Percentiles rank a stretch among this genome's conserved stretches.
Conservation (phyloP, 2,329 filamentous ascomycete species). For the Didymella glomerata region DNA sequence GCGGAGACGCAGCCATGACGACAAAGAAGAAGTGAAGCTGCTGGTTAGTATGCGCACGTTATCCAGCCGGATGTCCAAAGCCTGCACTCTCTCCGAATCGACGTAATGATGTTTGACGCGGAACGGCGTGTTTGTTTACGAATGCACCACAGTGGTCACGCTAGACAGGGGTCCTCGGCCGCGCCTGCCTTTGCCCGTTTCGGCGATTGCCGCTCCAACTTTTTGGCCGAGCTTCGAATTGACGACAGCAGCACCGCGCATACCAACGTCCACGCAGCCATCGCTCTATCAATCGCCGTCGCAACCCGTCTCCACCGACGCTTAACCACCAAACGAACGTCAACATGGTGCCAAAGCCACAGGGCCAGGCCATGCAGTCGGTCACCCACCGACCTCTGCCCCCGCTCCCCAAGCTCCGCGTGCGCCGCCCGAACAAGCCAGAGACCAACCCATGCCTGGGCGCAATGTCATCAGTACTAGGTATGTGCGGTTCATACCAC, state of each 20-base stretch:
- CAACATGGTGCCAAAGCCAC: constrained; percentile 51
- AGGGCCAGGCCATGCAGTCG: constrained; percentile 45
- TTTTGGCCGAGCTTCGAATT: constrained; percentile 18
- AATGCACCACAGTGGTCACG: not conserved
- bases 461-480: constrained; percentile 72
- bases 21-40: constrained; percentile 20
- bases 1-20: constrained; percentile 44
- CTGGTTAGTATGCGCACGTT: constrained; percentile 25
- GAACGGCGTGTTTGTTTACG: constrained; percentile 20
- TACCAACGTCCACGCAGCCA: not conserved
- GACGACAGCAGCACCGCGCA: constrained; percentile 9
- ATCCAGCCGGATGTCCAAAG: not conserved
- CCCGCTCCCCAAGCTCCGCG: constrained; percentile 68
- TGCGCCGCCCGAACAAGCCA: constrained; percentile 69
- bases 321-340: constrained; percentile 10
- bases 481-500: constrained; percentile 54
- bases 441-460: constrained; percentile 71
- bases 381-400: constrained; percentile 61
- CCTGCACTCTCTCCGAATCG: constrained; percentile 6
- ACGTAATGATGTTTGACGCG: constrained; percentile 18
- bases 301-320: constrained; percentile 8
- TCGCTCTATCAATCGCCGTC: constrained; percentile 7
- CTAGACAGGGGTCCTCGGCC: constrained; percentile 17
- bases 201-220: constrained; percentile 22
- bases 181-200: constrained; percentile 15